phyloP scores from a whole-genome alignment of 2,329 filamentous ascomycete species.

The Dissoconium aciculare region DNA sequence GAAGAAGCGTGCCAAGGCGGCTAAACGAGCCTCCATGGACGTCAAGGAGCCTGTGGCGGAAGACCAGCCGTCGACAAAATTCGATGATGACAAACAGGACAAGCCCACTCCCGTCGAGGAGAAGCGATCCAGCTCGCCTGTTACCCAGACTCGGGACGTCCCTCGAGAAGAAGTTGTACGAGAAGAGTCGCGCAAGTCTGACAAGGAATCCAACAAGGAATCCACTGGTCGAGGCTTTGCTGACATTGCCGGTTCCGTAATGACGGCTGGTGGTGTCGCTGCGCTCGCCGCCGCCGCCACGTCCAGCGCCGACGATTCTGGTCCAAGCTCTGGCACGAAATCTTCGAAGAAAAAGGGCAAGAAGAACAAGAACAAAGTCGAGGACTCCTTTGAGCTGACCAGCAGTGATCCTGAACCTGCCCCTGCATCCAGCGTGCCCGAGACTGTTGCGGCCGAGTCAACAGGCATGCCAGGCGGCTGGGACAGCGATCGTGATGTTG shows the following conservation, averaged over 20 bases:
- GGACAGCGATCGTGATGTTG: constrained; percentile 12
- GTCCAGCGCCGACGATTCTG: constrained; percentile 9
- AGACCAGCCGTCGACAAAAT: too few species aligned
- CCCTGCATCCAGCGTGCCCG: constrained; percentile 2
- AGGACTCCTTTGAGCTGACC: constrained; percentile 23
- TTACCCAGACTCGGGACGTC: too few species aligned
- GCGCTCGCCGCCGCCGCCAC: constrained; percentile 13
- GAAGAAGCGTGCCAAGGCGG: constrained; percentile 14
- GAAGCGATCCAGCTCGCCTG: too few species aligned
- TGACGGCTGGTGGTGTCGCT: constrained; percentile 17
- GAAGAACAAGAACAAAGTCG: constrained; percentile 23
- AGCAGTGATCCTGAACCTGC: constrained; percentile 15
- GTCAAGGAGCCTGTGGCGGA: too few species aligned
- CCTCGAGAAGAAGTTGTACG: too few species aligned
- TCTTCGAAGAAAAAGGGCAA: constrained; percentile 25
- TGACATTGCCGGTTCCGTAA: constrained; percentile 17
- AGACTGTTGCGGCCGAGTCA: constrained; percentile 4
- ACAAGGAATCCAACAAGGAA: too few species aligned
- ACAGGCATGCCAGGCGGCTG: constrained; percentile 18
- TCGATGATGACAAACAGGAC: constrained; percentile 6
- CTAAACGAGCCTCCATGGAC: not conserved
- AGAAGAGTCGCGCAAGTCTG: too few species aligned
- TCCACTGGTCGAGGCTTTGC: constrained; percentile 11
- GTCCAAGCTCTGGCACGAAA: constrained; percentile 12
- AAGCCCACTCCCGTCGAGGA: too few species aligned